Evolutionary conservation across 768 basidiomycete species (phyloP), one percentile per base, ranked within the genome.

Genomic region (Pleurotus giganteus): DNA sequence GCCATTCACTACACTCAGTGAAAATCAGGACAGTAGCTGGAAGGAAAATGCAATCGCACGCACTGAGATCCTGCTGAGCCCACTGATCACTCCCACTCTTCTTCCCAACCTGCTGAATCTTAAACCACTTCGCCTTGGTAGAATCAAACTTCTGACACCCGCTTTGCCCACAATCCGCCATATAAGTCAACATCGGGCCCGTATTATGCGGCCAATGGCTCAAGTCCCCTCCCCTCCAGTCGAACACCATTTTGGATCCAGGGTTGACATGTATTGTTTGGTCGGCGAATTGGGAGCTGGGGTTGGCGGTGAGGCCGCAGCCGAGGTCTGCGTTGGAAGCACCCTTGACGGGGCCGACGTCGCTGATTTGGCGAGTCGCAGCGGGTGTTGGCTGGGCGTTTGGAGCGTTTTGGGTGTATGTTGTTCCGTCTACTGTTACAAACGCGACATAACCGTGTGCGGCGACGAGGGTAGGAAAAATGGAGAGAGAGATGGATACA

Each of bases 111-210:
- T 86, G 75, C 26, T 79, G 68, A 56, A 87, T 82, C 74, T 90
- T 90, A 80, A 90, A 88, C 86, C 86, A 91, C 62, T 82, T 73
- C 7, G 86, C 84, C 21, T 74, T 60, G 13, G 77, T 72, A 3
- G 81, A 61, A 60, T 88, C 73, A 68, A 84, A 88, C 61, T 84
- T 68, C 62, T 77, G 76, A 68, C 88, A 89, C 2, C 80, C 68
- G 0, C 74, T 72, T 29, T 69, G 67, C 0, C 80, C 81, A 63
- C 89, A 91, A 24, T 73, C 69, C 2, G 87, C 78, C 79, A 91
- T 78, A 64, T 91, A 91, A 27, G 86, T 89, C 70, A 90, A 71
- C 71, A 88, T 71, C 4, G 88, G 88, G 2, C 88, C 88, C 11
- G 71, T 82, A 54, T 86, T 71, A 60, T 88, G 81, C 0, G 74